Base-by-base conservation (phyloP, 257 asterid genomes). In the Linderniella brevidens region DNA sequence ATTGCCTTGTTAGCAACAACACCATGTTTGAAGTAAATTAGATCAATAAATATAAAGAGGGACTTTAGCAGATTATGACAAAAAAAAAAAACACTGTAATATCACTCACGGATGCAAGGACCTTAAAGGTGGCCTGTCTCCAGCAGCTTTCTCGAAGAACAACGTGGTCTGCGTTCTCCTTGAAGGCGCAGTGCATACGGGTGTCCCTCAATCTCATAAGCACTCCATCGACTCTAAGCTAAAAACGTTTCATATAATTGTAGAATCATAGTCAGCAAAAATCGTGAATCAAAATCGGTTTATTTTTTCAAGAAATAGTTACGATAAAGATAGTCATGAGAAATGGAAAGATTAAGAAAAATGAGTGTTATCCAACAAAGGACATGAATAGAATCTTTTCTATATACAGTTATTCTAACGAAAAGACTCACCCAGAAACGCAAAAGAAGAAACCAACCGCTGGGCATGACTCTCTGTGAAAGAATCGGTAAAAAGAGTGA, bases 171-270 rank as follows among this genome's bases (percentile, higher is more conserved):
- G 44, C 25, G 72, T 51, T 49, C 20, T 67, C 84, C 54, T 40
- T 59, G 46, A 85, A 90, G 50, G 66, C 59, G 58, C 95, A 90
- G 58, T 82, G 94, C 77, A 85, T 61, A 40, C 96, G 99, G 37
- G 96, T 85, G 62, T 85, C 99, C 69, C 99, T 82, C 74, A 90
- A 59, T 75, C 99, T 79, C 93, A 90, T 71, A 42, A 85, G 92
- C 69, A 70, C 96, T 55, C 99, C 99, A 62, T 90, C 99, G 54
- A 90, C 96, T 75, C 99, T 85, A 58, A 90, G 96, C 96, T 90
- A 80, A 53, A 70, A 60, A 65, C 17, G 49, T 50, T 46, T 29
- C 35, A 52, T 61, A 50, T 46, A 37, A 53, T 32, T 50, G 35
- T 58, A 68, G 46, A 57, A 41, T n/a, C 56, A 50, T 43, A 48